Base-by-base conservation (phyloP, 2,329 filamentous ascomycete genomes). In the Talaromyces sp. region DNA sequence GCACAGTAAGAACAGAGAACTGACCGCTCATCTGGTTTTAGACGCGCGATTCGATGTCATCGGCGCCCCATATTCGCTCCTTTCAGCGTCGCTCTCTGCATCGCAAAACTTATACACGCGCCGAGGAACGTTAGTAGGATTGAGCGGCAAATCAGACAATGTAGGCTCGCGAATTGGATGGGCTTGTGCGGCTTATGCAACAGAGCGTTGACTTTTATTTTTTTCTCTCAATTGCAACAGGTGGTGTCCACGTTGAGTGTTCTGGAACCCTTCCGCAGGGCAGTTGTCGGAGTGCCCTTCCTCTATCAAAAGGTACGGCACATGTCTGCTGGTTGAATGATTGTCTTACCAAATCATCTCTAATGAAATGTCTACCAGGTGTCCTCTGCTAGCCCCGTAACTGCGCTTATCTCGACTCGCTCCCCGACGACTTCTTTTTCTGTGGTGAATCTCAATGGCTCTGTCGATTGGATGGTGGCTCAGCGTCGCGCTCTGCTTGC, bases 1-100 rank as follows among this genome's bases (percentile, higher is more conserved):
- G n/a, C 32, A 19, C 7, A 2, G 10, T 17, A 1, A 35, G 39
- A 27, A 24, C 33, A 10, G 2, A 11, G 22, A 0, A 43, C 63
- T 67, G 49, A 70, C 44, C 36, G 5, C 20, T 39, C 17, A 4
- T 20, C 9, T 8, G 16, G 10, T 4, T 33, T 17, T 63, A 97
- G 94, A 97, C 82, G 94, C 94, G 49, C 86, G 87, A 52, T 99
- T 99, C 73, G 91, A 97, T 74, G 91, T 97, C 43, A 80, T 99
- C 60, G 94, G 94, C 57, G 85, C 90, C 20, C 91, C 93, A 1
- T 94, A 94, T 74, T 97, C 94, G 50, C 85, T 99, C 59, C 86
- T 99, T 63, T 97, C 93, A 19, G 92, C 96, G 60, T 90, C 88
- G 7, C 84, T 99, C 47, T 95, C 94, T 32, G 90, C 94, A 37